Evolutionary conservation across 2,329 filamentous ascomycete species (phyloP).

Genomic region (Cordyceps militaris): DNA sequence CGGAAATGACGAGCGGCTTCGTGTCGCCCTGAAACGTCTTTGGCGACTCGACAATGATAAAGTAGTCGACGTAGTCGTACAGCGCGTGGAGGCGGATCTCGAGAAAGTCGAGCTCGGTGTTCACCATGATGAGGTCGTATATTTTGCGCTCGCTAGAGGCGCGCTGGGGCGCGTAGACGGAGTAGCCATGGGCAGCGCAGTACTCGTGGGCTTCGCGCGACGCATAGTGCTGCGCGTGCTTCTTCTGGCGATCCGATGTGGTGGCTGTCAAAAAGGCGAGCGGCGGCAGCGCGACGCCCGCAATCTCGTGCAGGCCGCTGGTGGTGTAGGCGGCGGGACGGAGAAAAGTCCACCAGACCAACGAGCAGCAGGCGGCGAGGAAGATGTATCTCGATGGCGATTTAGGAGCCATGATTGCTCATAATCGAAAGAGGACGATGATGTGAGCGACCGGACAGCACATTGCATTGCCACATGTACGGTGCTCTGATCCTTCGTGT

Average conservation of each 20-base stretch:
- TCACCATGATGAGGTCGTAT: conserved; percentile 54
- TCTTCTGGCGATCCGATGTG: conserved; percentile 4
- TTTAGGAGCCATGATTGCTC: neutral
- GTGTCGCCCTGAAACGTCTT: conserved; percentile 50
- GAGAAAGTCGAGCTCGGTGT: conserved; percentile 57
- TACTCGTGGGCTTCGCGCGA: conserved; percentile 23
- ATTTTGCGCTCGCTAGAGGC: conserved; percentile 24
- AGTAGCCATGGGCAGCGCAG: conserved; percentile 28
- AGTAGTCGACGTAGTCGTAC: conserved; percentile 55
- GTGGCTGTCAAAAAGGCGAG: conserved; percentile 9
- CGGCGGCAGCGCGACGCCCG: conserved; percentile 1
- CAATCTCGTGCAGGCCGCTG: neutral
- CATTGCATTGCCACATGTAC: neutral
- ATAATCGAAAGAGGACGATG: neutral
- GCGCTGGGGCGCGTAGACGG: conserved; percentile 22
- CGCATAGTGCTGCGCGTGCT: conserved; percentile 21
- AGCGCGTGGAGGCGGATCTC: conserved; percentile 56
- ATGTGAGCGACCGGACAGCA: neutral
- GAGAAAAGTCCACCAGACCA: conserved; percentile 5
- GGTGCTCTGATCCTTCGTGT: neutral
- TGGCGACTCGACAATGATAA: conserved; percentile 53
- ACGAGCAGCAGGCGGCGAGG: neutral
- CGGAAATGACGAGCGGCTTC: conserved; percentile 47
- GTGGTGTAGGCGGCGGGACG: neutral
- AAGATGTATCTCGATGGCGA: neutral